These are phyloP conservation scores for Graphilbum sp. DNA, from an alignment of 2,329 filamentous ascomycete genomes.

Conservation along the genomic window DNA sequence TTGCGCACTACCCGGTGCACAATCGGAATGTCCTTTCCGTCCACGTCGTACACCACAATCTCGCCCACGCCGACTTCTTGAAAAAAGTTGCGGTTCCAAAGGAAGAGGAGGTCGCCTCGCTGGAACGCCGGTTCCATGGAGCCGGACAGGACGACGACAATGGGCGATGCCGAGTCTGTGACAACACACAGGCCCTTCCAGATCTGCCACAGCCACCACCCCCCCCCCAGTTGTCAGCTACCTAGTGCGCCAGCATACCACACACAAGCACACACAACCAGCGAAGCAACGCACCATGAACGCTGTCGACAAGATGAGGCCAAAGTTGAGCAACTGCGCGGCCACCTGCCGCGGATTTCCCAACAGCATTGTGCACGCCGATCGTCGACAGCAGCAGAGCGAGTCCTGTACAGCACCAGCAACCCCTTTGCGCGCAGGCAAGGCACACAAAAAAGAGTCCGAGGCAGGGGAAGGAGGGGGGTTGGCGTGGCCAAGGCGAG, in stretches of 20 bases:
- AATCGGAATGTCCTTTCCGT: constrained; percentile 92
- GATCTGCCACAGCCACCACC: constrained; percentile 34
- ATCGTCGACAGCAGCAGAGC: too few species aligned
- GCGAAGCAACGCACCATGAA: constrained; percentile 82
- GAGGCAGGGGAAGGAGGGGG: too few species aligned
- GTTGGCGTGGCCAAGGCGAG: not conserved
- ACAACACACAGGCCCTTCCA: constrained; percentile 77
- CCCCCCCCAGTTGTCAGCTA: too few species aligned
- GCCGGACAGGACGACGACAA: constrained; percentile 72
- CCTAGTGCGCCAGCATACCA: too few species aligned
- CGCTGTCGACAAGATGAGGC: constrained; percentile 72
- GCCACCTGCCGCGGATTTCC: constrained; percentile 66
- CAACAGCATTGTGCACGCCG: constrained; percentile 44
- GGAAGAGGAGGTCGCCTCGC: constrained; percentile 56
- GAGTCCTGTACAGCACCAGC: too few species aligned
- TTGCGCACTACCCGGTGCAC: constrained; percentile 81
- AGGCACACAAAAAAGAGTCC: too few species aligned
- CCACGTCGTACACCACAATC: constrained; percentile 59
- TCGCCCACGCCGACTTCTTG: constrained; percentile 33
- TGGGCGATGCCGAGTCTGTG: constrained; percentile 59
- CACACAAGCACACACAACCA: too few species aligned
- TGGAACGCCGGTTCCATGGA: constrained; percentile 75
- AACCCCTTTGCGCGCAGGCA: too few species aligned
- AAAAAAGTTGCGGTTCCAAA: constrained; percentile 57
- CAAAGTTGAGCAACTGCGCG: constrained; percentile 76